Conservation (phyloP, 1,139 yeast species). For the Meyerozyma athensensis region DNA sequence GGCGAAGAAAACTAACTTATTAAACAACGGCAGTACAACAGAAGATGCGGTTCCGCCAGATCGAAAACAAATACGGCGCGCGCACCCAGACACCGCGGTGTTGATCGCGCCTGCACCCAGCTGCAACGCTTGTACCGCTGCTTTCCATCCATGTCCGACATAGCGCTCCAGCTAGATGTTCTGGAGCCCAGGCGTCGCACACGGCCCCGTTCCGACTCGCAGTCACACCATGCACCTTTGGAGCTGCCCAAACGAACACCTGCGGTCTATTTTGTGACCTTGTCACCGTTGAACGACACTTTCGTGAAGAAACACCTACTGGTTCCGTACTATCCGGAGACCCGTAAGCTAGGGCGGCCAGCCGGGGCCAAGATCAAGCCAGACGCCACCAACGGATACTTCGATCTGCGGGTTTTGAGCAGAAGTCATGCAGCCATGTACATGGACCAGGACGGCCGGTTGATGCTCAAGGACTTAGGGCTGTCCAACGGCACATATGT, state of each 20-base stretch:
- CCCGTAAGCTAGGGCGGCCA: slow-evolving; percentile 84
- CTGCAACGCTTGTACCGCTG: background rate
- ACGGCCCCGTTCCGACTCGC: slow-evolving; percentile 35
- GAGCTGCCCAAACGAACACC: slow-evolving; percentile 24
- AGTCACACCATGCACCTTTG: slow-evolving; percentile 10
- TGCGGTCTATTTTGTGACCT: slow-evolving; percentile 53
- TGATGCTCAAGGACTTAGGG: slow-evolving; percentile 79
- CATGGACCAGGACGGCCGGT: slow-evolving; percentile 62
- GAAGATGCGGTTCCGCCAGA: background rate
- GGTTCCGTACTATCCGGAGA: slow-evolving; percentile 79
- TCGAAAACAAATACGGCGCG: background rate
- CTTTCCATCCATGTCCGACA: background rate
- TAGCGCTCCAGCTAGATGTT: slow-evolving; percentile 2
- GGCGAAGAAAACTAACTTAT: background rate
- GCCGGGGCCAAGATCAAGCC: slow-evolving; percentile 71
- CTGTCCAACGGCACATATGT: slow-evolving; percentile 94
- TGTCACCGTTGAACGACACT: slow-evolving; percentile 74
- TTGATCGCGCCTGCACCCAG: slow-evolving; percentile 1
- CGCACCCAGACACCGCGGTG: slow-evolving; percentile 1
- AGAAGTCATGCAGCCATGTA: slow-evolving; percentile 91
- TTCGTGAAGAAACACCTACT: slow-evolving; percentile 74
- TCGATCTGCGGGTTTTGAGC: slow-evolving; percentile 88
- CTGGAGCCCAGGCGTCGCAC: slow-evolving; percentile 5
- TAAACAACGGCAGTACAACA: slow-evolving; percentile 4
- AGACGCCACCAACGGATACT: slow-evolving; percentile 80